These are phyloP conservation scores for Neurospora hispaniola DNA, from an alignment of 495 filamentous ascomycete genomes.

Conservation along the genomic window DNA sequence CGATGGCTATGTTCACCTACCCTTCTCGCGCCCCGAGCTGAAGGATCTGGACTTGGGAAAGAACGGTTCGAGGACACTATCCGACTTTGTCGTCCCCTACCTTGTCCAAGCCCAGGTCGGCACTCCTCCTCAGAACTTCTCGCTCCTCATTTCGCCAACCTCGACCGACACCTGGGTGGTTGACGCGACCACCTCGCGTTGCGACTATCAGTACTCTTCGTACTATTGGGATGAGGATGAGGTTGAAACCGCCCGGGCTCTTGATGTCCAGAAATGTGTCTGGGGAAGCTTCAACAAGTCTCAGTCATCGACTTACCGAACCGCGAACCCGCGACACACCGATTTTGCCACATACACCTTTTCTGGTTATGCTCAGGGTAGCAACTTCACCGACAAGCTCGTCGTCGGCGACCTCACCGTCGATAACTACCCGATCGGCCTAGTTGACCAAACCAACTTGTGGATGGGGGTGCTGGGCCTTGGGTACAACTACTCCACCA, in stretches of 20 bases:
- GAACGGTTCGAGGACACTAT: neutral
- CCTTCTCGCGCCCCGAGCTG: neutral
- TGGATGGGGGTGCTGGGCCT: slow-evolving; percentile 67
- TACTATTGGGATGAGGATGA: slow-evolving; percentile 3
- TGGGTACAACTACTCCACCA: slow-evolving; percentile 55
- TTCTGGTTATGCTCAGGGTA: slow-evolving; percentile 53
- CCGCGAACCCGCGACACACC: slow-evolving; percentile 31
- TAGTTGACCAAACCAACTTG: slow-evolving; percentile 49
- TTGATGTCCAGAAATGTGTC: neutral
- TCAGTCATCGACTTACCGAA: slow-evolving; percentile 55
- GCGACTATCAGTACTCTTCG: slow-evolving; percentile 22
- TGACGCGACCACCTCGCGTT: slow-evolving; percentile 41
- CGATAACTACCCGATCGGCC: slow-evolving; percentile 60
- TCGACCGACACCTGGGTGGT: slow-evolving; percentile 70
- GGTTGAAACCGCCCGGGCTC: neutral
- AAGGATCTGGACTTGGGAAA: neutral
- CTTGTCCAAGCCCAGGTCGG: slow-evolving; percentile 52
- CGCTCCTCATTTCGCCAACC: slow-evolving; percentile 54
- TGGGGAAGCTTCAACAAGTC: slow-evolving; percentile 41
- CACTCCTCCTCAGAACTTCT: slow-evolving; percentile 48
- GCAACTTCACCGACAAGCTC: slow-evolving; percentile 63
- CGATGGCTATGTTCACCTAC: neutral
- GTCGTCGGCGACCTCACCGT: slow-evolving; percentile 49
- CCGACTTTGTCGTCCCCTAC: slow-evolving; percentile 24
- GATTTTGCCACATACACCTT: slow-evolving; percentile 63